Base-by-base conservation (phyloP, 1,284 basidiomycete species). In the Naganishia sp. region DNA sequence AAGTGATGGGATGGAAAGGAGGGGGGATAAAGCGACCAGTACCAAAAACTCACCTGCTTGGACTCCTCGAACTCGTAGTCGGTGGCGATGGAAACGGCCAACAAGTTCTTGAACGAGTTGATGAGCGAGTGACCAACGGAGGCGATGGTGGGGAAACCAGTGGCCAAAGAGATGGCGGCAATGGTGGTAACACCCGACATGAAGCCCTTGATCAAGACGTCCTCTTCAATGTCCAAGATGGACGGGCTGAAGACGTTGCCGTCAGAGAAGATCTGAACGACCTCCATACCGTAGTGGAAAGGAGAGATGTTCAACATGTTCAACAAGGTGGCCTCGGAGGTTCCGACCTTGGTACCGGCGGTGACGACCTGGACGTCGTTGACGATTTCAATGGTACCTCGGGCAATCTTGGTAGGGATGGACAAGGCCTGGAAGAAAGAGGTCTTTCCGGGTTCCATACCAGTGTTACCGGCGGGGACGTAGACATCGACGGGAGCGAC, bases 361-460 rank as follows among this genome's bases (percentile, higher is more conserved):
- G 83, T 83, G 75, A 99, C 92, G 84, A 99, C 94, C 84, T 96
- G 89, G 79, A 99, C 90, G 79, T 98, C 95, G 72, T 88, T 87
- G 70, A 97, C 93, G 80, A 99, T 99, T 90, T 99, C 95, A 77
- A 99, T 99, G 67, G 96, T 99, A 87, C 95, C 95, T 89, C 95
- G 91, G 68, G 96, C 94, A 76, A 99, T 99, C 88, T 99, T 99
- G 83, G 95, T 99, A 61, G 96, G 95, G 81, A 99, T 94, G 86
- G 92, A 90, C 77, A 99, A 89, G 69, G 95, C 95, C 86, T 99
- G 95, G 93, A 99, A 99, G 93, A 99, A 99, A 76, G 94, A 94
- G 70, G 94, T 97, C 86, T 97, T 97, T 78, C 94, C 94, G 77
- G 95, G 95, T 82, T 98, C 96, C 95, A 99, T 99, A 82, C 95